Evolutionary conservation across 2,329 filamentous ascomycete genomes (phyloP).

Genomic region (Penicillium sclerotigenum): DNA sequence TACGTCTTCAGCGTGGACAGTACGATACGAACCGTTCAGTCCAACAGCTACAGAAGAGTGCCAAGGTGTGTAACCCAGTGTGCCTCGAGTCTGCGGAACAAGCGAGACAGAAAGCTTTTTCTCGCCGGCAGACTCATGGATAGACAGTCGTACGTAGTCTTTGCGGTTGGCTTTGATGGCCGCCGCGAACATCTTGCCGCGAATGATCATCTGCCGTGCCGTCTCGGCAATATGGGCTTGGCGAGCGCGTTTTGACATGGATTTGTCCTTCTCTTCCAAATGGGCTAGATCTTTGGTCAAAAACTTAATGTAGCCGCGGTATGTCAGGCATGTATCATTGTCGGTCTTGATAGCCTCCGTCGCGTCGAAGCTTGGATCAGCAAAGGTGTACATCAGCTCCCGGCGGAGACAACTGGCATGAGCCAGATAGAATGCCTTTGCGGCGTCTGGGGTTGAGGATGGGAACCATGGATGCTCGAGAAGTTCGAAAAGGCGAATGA

Average conservation of each 20-base stretch:
- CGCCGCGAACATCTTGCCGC: constrained; percentile 29
- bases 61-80: constrained; percentile 34
- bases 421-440: constrained; percentile 25
- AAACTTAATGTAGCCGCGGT: constrained; percentile 31
- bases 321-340: constrained; percentile 29
- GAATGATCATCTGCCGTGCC: constrained; percentile 28
- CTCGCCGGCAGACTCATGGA: constrained; percentile 28
- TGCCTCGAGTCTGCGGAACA: constrained; percentile 23
- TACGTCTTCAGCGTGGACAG: constrained; percentile 27
- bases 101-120: constrained; percentile 29
- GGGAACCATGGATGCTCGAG: constrained; percentile 29
- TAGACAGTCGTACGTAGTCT: constrained; percentile 31
- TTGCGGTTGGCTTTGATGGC: constrained; percentile 27
- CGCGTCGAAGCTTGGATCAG: constrained; percentile 26
- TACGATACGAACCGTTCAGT: constrained; percentile 24
- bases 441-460: constrained; percentile 16
- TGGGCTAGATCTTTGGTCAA: constrained; percentile 27
- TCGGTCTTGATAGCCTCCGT: constrained; percentile 27
- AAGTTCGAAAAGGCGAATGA: constrained; percentile 40
- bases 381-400: constrained; percentile 26
- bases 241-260: constrained; percentile 19
- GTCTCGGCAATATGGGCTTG: constrained; percentile 21
- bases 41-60: constrained; percentile 36
- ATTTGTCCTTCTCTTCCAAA: constrained; percentile 9
- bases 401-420: constrained; percentile 27